Conservation (phyloP, 768 basidiomycete species). For the Rhizopogon sp. region DNA sequence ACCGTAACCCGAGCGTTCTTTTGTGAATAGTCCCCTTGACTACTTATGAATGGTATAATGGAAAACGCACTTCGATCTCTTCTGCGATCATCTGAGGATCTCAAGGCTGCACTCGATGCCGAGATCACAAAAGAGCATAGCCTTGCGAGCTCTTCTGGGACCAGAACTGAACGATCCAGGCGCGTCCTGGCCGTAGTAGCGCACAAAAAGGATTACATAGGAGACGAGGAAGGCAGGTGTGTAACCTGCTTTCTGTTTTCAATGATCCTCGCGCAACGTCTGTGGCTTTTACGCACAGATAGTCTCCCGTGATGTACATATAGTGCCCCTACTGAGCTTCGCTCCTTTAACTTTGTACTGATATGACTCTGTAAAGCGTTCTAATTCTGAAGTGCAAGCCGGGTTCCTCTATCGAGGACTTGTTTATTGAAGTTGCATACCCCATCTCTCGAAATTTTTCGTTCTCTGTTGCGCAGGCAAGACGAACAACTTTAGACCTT, state of each 20-base stretch:
- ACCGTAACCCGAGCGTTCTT: neutral
- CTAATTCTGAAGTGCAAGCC: conserved; percentile 12
- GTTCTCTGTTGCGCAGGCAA: conserved; percentile 53
- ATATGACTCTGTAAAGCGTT: conserved; percentile 2
- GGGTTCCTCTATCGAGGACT: neutral
- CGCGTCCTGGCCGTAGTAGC: conserved; percentile 41
- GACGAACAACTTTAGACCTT: conserved; percentile 33
- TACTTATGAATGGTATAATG: conserved; percentile 7
- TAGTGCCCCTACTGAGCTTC: neutral
- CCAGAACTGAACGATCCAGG: neutral
- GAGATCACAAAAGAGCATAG: conserved; percentile 3
- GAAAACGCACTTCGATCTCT: conserved; percentile 18
- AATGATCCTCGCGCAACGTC: conserved; percentile 3
- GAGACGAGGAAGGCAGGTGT: conserved; percentile 53
- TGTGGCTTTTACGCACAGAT: neutral
- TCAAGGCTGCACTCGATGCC: conserved; percentile 40
- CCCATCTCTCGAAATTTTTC: conserved; percentile 53
- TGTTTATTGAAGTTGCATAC: conserved; percentile 16
- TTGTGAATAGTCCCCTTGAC: conserved; percentile 9
- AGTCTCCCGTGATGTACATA: neutral
- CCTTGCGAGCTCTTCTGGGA: neutral
- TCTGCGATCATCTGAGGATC: conserved; percentile 40
- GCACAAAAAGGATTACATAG: conserved; percentile 37
- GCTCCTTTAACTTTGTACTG: neutral
- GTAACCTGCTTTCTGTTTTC: conserved; percentile 8